A percentile compares a stretch with the other conserved stretches of the same genome.
These are phyloP conservation scores for Metschnikowia drakensbergensis DNA, from an alignment of 805 yeast species.

Conservation along the genomic window DNA sequence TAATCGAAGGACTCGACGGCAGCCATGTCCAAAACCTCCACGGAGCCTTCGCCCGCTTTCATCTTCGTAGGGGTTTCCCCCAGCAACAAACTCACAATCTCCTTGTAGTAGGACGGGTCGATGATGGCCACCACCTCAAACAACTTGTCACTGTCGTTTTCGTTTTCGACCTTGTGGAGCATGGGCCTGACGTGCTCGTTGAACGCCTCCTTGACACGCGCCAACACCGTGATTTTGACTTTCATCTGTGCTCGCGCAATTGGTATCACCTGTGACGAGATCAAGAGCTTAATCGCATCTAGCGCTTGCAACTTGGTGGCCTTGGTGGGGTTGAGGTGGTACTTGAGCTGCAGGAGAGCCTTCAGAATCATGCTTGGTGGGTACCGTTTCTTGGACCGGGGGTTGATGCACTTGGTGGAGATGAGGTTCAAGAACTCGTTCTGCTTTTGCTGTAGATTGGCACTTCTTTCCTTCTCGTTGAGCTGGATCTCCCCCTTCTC, in stretches of 20 bases:
- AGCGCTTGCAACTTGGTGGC: slow-evolving; percentile 85
- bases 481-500: slow-evolving; percentile 92
- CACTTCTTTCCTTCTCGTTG: slow-evolving; percentile 87
- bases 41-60: slow-evolving; percentile 53
- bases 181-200: slow-evolving; percentile 32
- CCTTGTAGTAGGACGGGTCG: slow-evolving; percentile 81
- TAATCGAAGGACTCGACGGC: slow-evolving; percentile 53
- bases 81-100: slow-evolving; percentile 57
- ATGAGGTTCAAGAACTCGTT: slow-evolving; percentile 81
- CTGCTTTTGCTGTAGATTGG: slow-evolving; percentile 65
- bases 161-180: slow-evolving; percentile 39
- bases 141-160: slow-evolving; percentile 38
- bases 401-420: slow-evolving; percentile 88
- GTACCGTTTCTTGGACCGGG: slow-evolving; percentile 82
- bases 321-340: slow-evolving; percentile 68
- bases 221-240: slow-evolving; percentile 57
- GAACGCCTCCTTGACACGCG: slow-evolving; percentile 44
- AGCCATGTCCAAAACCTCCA: slow-evolving; percentile 87
- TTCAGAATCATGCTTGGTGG: slow-evolving; percentile 94
- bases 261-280: slow-evolving; percentile 79
- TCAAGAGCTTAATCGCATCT: slow-evolving; percentile 79
- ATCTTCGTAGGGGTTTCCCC: slow-evolving; percentile 40
- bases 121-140: slow-evolving; percentile 56
- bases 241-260: slow-evolving; percentile 94
- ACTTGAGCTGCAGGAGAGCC: slow-evolving; percentile 71